Base-by-base conservation (phyloP, 345 rosid species). In the Diplotaxis tenuifolia region DNA sequence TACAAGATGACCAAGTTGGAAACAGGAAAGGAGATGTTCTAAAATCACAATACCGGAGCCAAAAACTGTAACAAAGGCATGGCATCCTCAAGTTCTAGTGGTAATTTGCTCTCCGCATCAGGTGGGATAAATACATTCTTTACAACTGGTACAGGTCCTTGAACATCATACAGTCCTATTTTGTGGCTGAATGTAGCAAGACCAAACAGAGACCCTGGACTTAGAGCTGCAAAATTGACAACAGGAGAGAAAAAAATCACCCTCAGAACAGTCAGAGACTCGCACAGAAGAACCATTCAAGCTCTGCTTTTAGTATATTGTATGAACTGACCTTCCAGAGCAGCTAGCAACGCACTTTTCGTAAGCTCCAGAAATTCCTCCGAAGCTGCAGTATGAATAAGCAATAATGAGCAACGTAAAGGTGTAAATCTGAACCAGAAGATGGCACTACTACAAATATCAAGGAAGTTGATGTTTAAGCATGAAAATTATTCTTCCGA, bases 351-450 rank as follows among this genome's bases (percentile, higher is more conserved):
- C 23, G 99, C 92, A 81, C 97, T 92, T 80, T 91, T 95, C 1
- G 96, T 89, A 45, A 92, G 99, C 81, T 92, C 99, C 89, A 95
- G 82, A 84, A 95, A 95, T 53, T 95, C 99, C 77, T 92, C 97
- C 15, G 98, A 92, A 68, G 97, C 98, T 95, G 90, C 81, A 84
- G 60, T 62, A 65, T 36, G 11, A 49, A 65, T 18, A 65, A 58
- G 6, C n/a, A 59, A 29, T 0, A 9, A 25, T 50, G 47, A 65
- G 42, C 55, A 64, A 63, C 9, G 69, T 18, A 45, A 63, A 19
- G 3, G 25, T 11, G 19, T 21, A 62, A 29, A 21, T 4, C 58
- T 20, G 0, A 65, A 27, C 54, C 58, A 70, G 45, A 22, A 16
- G 8, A 66, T 36, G 25, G 3, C 12, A 67, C 16, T 59, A 18